Conservation (phyloP, 495 filamentous ascomycete genomes). For the Aspergillus avenaceus region DNA sequence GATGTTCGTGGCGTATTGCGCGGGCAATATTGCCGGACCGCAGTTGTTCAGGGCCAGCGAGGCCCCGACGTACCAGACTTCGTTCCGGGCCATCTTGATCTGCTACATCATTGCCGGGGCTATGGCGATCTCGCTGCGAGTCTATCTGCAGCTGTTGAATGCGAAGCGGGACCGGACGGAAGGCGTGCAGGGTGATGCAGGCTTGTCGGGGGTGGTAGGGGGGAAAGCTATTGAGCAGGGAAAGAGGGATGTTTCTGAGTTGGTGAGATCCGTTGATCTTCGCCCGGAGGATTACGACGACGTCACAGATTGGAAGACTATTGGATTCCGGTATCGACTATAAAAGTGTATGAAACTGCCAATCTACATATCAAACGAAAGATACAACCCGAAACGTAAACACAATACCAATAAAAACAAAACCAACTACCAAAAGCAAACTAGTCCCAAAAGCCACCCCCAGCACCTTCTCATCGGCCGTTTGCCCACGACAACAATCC, state of each 20-base stretch:
- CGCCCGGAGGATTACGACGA: slow-evolving; percentile 45
- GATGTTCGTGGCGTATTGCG: slow-evolving; percentile 38
- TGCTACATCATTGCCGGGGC: slow-evolving; percentile 44
- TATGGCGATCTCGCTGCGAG: slow-evolving; percentile 33
- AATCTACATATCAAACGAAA: no score
- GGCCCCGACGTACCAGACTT: slow-evolving; percentile 36
- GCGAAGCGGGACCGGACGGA: slow-evolving; percentile 33
- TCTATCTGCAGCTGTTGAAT: slow-evolving; percentile 41
- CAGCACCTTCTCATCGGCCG: no score
- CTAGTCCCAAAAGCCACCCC: no score
- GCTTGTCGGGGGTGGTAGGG: slow-evolving; percentile 33
- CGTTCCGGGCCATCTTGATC: slow-evolving; percentile 49
- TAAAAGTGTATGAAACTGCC: no score
- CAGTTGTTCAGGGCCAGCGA: slow-evolving; percentile 34
- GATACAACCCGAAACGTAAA: no score
- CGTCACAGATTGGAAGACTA: slow-evolving; percentile 49
- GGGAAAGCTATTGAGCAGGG: slow-evolving; percentile 29
- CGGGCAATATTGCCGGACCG: slow-evolving; percentile 38
- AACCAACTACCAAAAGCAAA: no score
- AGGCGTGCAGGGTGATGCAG: slow-evolving; percentile 37
- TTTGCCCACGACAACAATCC: no score
- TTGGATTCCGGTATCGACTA: slow-evolving; percentile 47
- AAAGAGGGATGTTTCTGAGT: slow-evolving; percentile 18
- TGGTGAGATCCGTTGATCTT: slow-evolving; percentile 26
- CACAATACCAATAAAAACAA: no score